A percentile compares a stretch with the other conserved stretches of the same genome.
phyloP scores from a whole-genome alignment of 2,329 filamentous ascomycete genomes.

The Fusarium nisikadoi region DNA sequence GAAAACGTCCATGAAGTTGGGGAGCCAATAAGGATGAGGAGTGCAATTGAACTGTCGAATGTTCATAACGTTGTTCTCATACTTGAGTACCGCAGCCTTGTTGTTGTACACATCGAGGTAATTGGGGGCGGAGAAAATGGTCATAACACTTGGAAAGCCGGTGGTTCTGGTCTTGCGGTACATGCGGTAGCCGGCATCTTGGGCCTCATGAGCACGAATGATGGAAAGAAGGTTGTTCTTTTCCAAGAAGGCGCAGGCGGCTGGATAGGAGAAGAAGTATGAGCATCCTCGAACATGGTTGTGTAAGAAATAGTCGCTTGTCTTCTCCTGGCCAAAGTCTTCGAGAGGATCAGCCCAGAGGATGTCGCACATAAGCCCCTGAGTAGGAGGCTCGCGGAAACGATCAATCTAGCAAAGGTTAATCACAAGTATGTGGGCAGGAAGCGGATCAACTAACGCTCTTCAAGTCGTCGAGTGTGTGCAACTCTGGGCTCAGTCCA shows the following conservation, averaged over 20 bases:
- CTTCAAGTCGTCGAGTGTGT: constrained; percentile 94
- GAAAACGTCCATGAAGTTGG: constrained; percentile 99
- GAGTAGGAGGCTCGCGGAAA: constrained; percentile 96
- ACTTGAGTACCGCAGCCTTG: constrained; percentile 98
- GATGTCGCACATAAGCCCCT: constrained; percentile 98
- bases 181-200: constrained; percentile 99
- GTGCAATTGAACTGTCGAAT: constrained; percentile 99
- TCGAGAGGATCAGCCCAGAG: constrained; percentile 98
- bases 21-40: constrained; percentile 98
- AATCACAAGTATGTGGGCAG: constrained; percentile 10
- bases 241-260: constrained; percentile 95
- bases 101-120: constrained; percentile 99
- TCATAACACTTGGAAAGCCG: constrained; percentile 99
- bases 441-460: constrained; percentile 65
- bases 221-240: constrained; percentile 98
- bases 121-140: constrained; percentile 98
- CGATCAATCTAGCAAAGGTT: constrained; percentile 79
- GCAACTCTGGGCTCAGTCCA: constrained; percentile 92
- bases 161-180: constrained; percentile 98
- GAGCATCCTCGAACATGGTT: constrained; percentile 99
- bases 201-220: constrained; percentile 96
- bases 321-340: constrained; percentile 99
- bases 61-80: constrained; percentile 99
- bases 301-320: constrained; percentile 95
- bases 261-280: constrained; percentile 99